Base-by-base conservation (phyloP, 1,284 basidiomycete species). In the Somion occarium region DNA sequence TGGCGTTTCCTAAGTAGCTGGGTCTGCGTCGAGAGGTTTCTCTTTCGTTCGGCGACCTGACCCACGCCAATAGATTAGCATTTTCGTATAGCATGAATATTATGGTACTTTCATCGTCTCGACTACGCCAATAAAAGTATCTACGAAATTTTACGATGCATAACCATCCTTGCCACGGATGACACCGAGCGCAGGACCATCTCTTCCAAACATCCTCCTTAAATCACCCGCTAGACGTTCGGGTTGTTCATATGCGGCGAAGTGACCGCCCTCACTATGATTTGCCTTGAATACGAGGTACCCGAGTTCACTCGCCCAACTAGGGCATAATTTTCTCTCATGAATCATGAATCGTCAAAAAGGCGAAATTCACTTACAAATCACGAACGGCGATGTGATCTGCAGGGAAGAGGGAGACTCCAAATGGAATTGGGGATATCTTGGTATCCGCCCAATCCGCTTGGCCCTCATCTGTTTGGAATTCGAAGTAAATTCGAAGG, bases 401-500 rank as follows among this genome's bases (percentile, higher is more conserved):
- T 22, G 19, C 22, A 13, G 48, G 41, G 48, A 50, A 50, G 26
- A 27, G 42, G 7, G 48, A 50, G 11, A 44, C 19, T 5, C 48
- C 48, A n/a, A 27, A 34, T 7, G 48, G 48, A 44, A 44, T 25
- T 13, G 22, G 12, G 9, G 41, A n/a, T 44, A 37, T 39, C 24
- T 25, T 9, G 5, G 15, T 15, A 4, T 15, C 3, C 20, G 3
- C 27, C 23, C 4, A n/a, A 18, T 2, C 12, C 25, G 2, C 11
- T n/a, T 2, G 23, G n/a, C n/a, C n/a, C n/a, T n/a, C n/a, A n/a
- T n/a, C 18, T 7, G 38, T 12, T 15, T 4, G 2, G 11, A 56
- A 46, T 56, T 73, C 71, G 53, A 68, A 70, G 54, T 73, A 73
- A 26, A 72, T 72, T 22, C 71, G 55, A n/a, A 66, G 13, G 1